Conservation (phyloP, 2,329 filamentous ascomycete genomes). For the Didymella pinodella region DNA sequence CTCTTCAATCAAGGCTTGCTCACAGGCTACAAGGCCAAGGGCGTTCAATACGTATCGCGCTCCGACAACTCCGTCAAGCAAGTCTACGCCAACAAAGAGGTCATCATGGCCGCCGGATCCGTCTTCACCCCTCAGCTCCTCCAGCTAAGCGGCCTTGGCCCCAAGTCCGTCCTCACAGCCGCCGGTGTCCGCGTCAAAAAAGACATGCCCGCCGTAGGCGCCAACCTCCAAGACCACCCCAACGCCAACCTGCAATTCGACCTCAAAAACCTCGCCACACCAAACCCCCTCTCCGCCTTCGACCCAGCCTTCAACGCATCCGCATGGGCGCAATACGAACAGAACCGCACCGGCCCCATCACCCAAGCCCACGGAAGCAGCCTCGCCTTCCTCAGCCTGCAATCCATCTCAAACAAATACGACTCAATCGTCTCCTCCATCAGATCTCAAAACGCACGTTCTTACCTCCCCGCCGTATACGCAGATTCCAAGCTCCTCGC, state of each 20-base stretch:
- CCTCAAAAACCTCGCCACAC: conserved; percentile 32
- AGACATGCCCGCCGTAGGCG: conserved; percentile 41
- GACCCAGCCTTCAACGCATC: conserved; percentile 39
- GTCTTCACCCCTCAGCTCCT: conserved; percentile 65
- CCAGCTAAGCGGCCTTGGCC: conserved; percentile 43
- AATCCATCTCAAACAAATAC: conserved; percentile 30
- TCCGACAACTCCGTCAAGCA: conserved; percentile 27
- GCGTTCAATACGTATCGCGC: conserved; percentile 33
- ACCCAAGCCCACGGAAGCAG: conserved; percentile 38
- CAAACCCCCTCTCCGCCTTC: conserved; percentile 30
- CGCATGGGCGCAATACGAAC: conserved; percentile 38
- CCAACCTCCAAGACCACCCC: conserved; percentile 48
- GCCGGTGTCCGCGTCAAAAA: conserved; percentile 38
- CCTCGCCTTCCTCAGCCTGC: conserved; percentile 32
- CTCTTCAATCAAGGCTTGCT: conserved; percentile 30
- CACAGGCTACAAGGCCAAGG: conserved; percentile 29
- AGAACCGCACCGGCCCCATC: conserved; percentile 37
- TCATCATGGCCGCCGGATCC: conserved; percentile 67
- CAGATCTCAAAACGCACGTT: conserved; percentile 27
- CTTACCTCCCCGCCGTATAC: conserved; percentile 31
- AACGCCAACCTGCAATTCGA: conserved; percentile 33
- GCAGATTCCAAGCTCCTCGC: conserved; percentile 27
- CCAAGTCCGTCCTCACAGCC: conserved; percentile 30
- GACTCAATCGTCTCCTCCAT: conserved; percentile 29
- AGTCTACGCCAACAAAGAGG: conserved; percentile 54